Evolutionary conservation across 208 protist genomes (phyloP), one percentile per base, ranked within the genome.

Genomic region (Porcisia hertigi): DNA sequence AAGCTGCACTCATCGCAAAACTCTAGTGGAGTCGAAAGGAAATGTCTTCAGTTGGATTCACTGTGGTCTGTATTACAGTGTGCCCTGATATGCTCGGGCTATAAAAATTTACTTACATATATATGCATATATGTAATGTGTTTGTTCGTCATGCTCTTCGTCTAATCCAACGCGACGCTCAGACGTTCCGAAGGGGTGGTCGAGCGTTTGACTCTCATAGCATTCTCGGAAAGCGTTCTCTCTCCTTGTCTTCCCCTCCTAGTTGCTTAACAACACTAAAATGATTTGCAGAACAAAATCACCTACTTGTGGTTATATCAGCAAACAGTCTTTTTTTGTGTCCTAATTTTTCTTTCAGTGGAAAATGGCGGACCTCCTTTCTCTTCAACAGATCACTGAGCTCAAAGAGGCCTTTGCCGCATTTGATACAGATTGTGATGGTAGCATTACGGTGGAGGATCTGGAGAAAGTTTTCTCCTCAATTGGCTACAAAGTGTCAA

Each of bases 331-430:
- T 60, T 9, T 60, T 43, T 43, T n/a, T 4, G 8, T 67, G 20
- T 69, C 45, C 47, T 45, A 5, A 7, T 30, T 53, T 49, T 67
- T 47, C 67, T 6, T 45, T 20, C 55, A 57, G 20, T 14, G 5
- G 20, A 73, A 63, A 47, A 98, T 98, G 94, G 94, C 94, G 9
- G 92, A 96, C 81, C 85, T 98, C 43, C 86, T 99, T 41, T 96
- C 98, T 1, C 90, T 99, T 70, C 98, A 99, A 85, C 98, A 99
- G 88, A 99, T 99, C 64, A 98, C 97, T 18, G 99, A 99, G 88
- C 99, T 99, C 81, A 99, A 99, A 89, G 99, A 99, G 83, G 99
- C 99, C 1, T 99, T 99, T 93, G 96, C 97, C 57, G 90, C 99
- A 16, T 99, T 99, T 86, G 99, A 99, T 82, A 98, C 95, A 72